Percentiles rank a stretch among this genome's conserved stretches.
Conservation (phyloP, 495 filamentous ascomycete species). For the Neurospora tetraspora region DNA sequence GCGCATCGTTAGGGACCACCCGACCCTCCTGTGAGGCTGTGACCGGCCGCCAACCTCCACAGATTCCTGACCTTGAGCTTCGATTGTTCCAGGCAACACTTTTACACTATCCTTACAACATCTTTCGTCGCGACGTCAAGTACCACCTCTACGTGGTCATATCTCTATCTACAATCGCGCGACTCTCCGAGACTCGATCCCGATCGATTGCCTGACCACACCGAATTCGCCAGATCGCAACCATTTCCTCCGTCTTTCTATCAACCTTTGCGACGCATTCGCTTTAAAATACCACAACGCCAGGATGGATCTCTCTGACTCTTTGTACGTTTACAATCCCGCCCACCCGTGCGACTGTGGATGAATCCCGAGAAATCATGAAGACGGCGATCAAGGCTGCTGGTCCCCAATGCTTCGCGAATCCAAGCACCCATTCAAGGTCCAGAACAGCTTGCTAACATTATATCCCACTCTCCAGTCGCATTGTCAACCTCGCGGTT, state of each 20-base stretch:
- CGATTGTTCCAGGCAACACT: background rate
- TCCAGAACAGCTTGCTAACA: constrained; percentile 7
- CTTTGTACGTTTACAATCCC: constrained; percentile 28
- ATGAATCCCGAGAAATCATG: background rate
- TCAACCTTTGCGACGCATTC: background rate
- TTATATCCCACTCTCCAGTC: constrained; percentile 41
- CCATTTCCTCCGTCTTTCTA: background rate
- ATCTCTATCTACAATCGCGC: background rate
- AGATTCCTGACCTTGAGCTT: background rate
- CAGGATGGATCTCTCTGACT: constrained; percentile 38
- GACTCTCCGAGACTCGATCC: background rate
- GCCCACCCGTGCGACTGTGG: background rate
- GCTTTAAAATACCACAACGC: background rate
- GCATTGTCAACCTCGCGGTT: constrained; percentile 85
- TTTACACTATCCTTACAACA: background rate
- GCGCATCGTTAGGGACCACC: background rate
- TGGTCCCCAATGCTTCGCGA: background rate
- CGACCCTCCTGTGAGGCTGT: background rate
- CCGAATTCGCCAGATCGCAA: background rate
- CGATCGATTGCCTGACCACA: background rate
- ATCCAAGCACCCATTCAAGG: background rate
- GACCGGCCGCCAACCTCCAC: background rate
- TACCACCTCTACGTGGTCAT: background rate
- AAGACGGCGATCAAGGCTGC: background rate
- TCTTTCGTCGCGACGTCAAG: background rate